Conservation (phyloP, 2,329 filamentous ascomycete species). For the Celoporthe dispersa region DNA sequence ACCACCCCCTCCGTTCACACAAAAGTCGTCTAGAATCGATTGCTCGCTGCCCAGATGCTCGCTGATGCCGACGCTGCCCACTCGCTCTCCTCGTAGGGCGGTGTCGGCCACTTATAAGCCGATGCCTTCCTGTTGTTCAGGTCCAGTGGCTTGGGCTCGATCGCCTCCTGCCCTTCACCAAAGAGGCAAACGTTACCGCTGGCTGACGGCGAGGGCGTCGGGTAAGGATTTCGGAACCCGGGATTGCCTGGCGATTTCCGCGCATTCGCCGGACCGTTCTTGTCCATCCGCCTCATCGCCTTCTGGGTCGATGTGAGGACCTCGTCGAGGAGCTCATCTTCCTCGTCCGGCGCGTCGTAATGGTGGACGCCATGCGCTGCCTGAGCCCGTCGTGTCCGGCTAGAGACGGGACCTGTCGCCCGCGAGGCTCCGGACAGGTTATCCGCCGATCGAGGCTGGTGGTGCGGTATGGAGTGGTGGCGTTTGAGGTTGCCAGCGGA, state of each 20-base stretch:
- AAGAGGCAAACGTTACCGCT: slow-evolving; percentile 80
- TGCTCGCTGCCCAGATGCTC: slow-evolving; percentile 77
- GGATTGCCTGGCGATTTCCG: slow-evolving; percentile 69
- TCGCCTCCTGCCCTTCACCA: slow-evolving; percentile 63
- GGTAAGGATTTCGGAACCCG: slow-evolving; percentile 64
- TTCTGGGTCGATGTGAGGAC: slow-evolving; percentile 77
- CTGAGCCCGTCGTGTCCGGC: slow-evolving; percentile 78
- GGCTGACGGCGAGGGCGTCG: slow-evolving; percentile 76
- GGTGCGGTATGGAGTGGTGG: slow-evolving; percentile 67
- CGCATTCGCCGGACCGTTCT: slow-evolving; percentile 45
- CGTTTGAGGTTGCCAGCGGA: slow-evolving; percentile 62
- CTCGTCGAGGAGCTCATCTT: slow-evolving; percentile 94
- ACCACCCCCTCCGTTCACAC: neutral
- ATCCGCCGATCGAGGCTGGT: slow-evolving; percentile 66
- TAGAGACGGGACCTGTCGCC: slow-evolving; percentile 67
- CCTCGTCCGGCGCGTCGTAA: slow-evolving; percentile 94
- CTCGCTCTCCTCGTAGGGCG: slow-evolving; percentile 90
- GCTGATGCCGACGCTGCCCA: slow-evolving; percentile 85
- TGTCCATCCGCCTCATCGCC: slow-evolving; percentile 73
- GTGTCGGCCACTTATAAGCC: slow-evolving; percentile 85
- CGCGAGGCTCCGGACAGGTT: slow-evolving; percentile 63
- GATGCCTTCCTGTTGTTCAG: slow-evolving; percentile 60
- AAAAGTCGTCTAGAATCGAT: slow-evolving; percentile 55
- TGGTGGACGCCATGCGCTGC: slow-evolving; percentile 76
- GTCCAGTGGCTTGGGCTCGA: slow-evolving; percentile 73